Evolutionary conservation across 441 rosid genomes (phyloP), one percentile per base, ranked within the genome.

Genomic region (Adansonia rubrostipa): DNA sequence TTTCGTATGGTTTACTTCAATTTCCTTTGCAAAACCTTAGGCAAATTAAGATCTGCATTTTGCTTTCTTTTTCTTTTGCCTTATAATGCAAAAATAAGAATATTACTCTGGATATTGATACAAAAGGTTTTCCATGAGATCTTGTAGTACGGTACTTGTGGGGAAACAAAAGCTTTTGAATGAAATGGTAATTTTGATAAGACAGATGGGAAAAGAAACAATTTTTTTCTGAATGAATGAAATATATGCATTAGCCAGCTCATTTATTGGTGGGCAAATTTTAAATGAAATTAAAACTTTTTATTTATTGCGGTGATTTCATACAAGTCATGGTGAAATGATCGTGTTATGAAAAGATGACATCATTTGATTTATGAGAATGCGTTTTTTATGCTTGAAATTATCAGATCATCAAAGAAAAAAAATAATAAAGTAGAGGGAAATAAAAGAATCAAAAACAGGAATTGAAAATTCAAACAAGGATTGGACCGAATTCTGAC

Each of bases 401-500:
- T 64, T 51, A 50, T 70, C 42, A 48, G 42, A 8, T 51, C 36
- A 13, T 24, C 14, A 6, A 6, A 70, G 9, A 11, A 14, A 50
- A 24, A 14, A 20, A 13, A 13, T 3, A 48, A 40, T 7, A 71
- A 33, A 54, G 15, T 1, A 17, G 3, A 19, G 28, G 28, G 9
- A 22, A 58, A 11, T 20, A 4, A 45, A 69, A 47, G 33, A 19
- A 10, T 10, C 17, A 4, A 42, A 67, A 28, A 42, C 19, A 36
- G 14, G 9, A 0, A 33, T 63, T 15, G 15, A 4, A 69, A 20
- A 22, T 47, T 19, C n/a, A 69, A 69, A 3, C 56, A 68, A 44
- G 15, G 73, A 69, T 69, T 69, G 73, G 73, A 69, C 73, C 60
- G 74, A 70, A 70, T 50, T 70, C 6, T 13, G 57, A 70, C 44